Percentiles rank a stretch among this genome's conserved stretches.
Evolutionary conservation across 768 basidiomycete species (phyloP).

Genomic region (Leccinum truebloodii): DNA sequence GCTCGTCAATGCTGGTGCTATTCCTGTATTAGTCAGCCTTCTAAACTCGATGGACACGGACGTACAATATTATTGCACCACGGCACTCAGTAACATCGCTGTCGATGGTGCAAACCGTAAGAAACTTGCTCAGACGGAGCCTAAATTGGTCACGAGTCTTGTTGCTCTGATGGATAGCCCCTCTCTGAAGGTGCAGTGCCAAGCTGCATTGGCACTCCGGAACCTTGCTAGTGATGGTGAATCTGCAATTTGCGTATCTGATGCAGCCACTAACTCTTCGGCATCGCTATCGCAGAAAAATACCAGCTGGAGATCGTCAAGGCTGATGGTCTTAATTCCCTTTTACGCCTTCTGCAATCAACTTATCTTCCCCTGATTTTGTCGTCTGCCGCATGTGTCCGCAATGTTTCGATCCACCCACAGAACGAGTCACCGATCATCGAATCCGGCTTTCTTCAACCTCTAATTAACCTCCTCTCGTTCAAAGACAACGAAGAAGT

Average conservation of each 20-base stretch:
- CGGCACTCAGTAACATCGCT: constrained; percentile 96
- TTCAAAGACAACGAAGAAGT: constrained; percentile 99
- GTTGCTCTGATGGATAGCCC: constrained; percentile 96
- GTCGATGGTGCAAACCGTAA: constrained; percentile 95
- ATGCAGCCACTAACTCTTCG: constrained; percentile 4
- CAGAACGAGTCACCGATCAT: constrained; percentile 99
- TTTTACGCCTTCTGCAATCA: constrained; percentile 93
- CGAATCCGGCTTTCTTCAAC: constrained; percentile 95
- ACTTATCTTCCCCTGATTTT: constrained; percentile 97
- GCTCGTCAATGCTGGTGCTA: constrained; percentile 96
- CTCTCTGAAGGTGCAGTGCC: constrained; percentile 98
- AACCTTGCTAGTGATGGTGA: constrained; percentile 97
- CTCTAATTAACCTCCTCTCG: constrained; percentile 91
- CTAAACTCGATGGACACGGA: constrained; percentile 98
- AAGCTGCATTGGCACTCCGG: constrained; percentile 92
- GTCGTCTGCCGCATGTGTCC: constrained; percentile 97
- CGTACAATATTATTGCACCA: constrained; percentile 99
- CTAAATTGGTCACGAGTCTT: constrained; percentile 90
- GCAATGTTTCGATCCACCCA: constrained; percentile 98
- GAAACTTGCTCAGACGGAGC: constrained; percentile 92
- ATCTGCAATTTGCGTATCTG: constrained; percentile 17
- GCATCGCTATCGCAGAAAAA: constrained; percentile 63
- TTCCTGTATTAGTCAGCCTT: constrained; percentile 93
- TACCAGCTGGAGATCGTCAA: constrained; percentile 99
- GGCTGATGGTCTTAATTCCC: constrained; percentile 86